Base-by-base conservation (phyloP, 148 eudicot genomes). In the Amaranthus palmeri region DNA sequence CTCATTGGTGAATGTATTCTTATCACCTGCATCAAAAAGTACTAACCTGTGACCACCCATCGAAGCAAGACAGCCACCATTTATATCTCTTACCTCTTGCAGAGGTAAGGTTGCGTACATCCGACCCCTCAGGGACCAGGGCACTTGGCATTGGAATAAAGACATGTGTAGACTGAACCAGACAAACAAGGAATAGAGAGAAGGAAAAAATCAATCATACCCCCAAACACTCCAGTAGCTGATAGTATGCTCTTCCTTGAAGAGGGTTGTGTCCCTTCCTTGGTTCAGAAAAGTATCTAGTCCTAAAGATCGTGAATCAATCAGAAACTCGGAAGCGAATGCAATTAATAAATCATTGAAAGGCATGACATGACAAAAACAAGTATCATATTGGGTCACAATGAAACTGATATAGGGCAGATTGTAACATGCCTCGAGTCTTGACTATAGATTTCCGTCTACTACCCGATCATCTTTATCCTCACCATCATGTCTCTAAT, bases 1-100 rank as follows among this genome's bases (percentile, higher is more conserved):
- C 97, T 86, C 98, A 91, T 91, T 14, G 98, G 97, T 79, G 98
- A 95, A 82, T 91, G 98, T 78, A 95, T 95, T 77, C 98, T 84
- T 54, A 91, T 91, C 43, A 95, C 90, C 98, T 95, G 82, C 66
- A 68, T 47, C 4, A 51, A 25, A 71, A 50, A 41, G 54, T 64
- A 42, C 50, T 51, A 6, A 5, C 41, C 9, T 11, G 61, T n/a
- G 25, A 10, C 14, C 41, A 73, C 6, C 15, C 51, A 4, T 61
- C 4, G 43, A 42, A 62, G 43, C 45, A 8, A 11, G 43, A 44
- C 18, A 50, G 15, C 18, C 3, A 43, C 9, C 8, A 8, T 8
- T 8, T 10, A 52, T 5, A 45, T 7, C 36, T 25, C 36, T 2
- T 1, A 25, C 36, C 36, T 25, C 36, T 25, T 25, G 2, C 36